Evolutionary conservation across 164 flowering plant genomes (phyloP).

Genomic region (Chimonanthus salicifolius): DNA sequence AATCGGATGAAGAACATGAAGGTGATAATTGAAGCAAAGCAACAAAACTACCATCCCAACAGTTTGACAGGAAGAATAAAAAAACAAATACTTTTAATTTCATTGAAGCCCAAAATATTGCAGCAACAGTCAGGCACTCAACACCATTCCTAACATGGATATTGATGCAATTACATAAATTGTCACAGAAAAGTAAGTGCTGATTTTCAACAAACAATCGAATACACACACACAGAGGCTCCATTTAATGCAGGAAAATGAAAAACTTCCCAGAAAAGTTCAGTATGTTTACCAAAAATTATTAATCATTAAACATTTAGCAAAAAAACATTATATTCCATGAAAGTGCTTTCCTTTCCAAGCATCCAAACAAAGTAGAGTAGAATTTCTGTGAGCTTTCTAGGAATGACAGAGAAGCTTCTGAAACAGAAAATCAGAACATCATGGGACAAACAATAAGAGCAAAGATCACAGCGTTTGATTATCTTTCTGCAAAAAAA

Average conservation of each 20-base stretch:
- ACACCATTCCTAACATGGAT: neutral
- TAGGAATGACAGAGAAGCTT: neutral
- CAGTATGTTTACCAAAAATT: neutral
- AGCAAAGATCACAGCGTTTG: neutral
- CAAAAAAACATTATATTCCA: neutral
- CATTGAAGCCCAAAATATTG: neutral
- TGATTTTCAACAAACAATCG: too few relatives aligned
- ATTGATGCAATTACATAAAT: neutral
- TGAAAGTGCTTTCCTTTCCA: neutral
- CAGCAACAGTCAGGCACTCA: neutral
- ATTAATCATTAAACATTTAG: neutral
- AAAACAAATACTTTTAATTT: neutral
- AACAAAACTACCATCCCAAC: neutral
- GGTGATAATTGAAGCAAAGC: neutral
- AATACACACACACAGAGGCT: neutral
- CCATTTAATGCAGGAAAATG: neutral
- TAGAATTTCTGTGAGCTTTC: neutral
- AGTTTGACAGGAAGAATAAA: neutral
- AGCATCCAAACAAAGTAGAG: neutral
- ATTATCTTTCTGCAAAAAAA: neutral
- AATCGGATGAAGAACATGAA: neutral
- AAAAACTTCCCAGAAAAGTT: neutral
- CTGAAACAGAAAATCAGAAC: neutral
- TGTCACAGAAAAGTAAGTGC: neutral
- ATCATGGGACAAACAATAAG: neutral